Conservation (phyloP, 169 alveolate genomes). For the Plasmodium inui region DNA sequence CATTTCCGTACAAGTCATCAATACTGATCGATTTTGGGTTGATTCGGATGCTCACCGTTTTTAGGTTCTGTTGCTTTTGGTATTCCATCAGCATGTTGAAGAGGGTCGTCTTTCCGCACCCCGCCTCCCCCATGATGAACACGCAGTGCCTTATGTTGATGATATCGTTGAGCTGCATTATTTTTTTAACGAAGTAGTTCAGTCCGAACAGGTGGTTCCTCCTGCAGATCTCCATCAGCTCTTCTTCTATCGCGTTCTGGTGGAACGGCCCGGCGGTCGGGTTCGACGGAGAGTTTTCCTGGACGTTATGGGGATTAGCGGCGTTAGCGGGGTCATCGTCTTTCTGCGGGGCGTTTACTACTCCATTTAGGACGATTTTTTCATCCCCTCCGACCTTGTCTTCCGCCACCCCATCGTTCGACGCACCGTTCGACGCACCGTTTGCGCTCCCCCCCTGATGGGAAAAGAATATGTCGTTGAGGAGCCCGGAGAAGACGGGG, state of each 20-base stretch:
- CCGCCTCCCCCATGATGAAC: slow-evolving; percentile 97
- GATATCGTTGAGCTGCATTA: slow-evolving; percentile 93
- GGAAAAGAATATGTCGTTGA: slow-evolving; percentile 95
- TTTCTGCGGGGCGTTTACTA: neutral
- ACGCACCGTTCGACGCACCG: neutral
- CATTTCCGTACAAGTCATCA: slow-evolving; percentile 95
- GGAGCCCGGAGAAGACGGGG: slow-evolving; percentile 86
- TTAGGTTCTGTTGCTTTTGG: slow-evolving; percentile 91
- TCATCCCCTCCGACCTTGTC: neutral
- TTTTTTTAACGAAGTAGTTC: slow-evolving; percentile 91
- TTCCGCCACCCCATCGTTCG: neutral
- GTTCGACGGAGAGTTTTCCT: neutral
- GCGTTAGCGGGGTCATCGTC: neutral
- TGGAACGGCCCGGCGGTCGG: neutral
- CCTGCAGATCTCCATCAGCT: slow-evolving; percentile 50
- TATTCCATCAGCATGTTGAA: slow-evolving; percentile 94
- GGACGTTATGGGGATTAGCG: no score
- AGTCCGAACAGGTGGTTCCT: slow-evolving; percentile 57
- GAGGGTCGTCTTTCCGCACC: slow-evolving; percentile 94
- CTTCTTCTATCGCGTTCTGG: slow-evolving; percentile 16
- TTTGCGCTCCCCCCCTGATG: slow-evolving; percentile 86
- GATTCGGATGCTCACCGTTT: slow-evolving; percentile 93
- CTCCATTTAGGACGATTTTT: neutral
- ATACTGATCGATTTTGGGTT: slow-evolving; percentile 93
- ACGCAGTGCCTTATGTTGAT: slow-evolving; percentile 96